These are phyloP conservation scores for Aspergillus panamensis DNA, from an alignment of 495 filamentous ascomycete genomes.

Conservation along the genomic window DNA sequence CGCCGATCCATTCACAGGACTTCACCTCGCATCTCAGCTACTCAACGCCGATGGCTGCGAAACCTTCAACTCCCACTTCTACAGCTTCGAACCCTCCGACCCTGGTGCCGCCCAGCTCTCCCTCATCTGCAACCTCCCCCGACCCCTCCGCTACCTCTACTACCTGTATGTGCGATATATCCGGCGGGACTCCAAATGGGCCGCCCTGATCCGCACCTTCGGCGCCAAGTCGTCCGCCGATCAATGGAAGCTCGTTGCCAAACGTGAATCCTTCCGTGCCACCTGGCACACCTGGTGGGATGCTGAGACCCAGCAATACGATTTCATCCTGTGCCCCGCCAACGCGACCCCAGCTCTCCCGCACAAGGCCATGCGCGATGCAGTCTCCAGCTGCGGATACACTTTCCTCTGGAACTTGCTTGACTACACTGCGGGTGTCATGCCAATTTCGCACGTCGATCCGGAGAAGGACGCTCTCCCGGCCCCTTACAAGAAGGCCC, in stretches of 20 bases:
- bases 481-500: constrained; percentile 46
- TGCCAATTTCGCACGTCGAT: constrained; percentile 87
- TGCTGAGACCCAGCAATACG: constrained; percentile 57
- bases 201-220: constrained; percentile 69
- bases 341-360: constrained; percentile 91
- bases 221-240: constrained; percentile 65
- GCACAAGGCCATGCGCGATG: constrained; percentile 80
- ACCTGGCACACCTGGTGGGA: constrained; percentile 84
- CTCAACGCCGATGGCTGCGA: constrained; percentile 84
- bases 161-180: constrained; percentile 87
- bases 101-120: constrained; percentile 70
- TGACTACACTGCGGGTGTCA: constrained; percentile 80
- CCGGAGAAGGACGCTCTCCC: constrained; percentile 62
- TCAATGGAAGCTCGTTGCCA: constrained; percentile 75
- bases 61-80: constrained; percentile 75
- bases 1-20: constrained; percentile 64
- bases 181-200: constrained; percentile 70
- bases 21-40: constrained; percentile 76
- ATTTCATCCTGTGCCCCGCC: constrained; percentile 78
- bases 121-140: constrained; percentile 67
- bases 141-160: constrained; percentile 78
- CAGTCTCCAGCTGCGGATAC: constrained; percentile 87
- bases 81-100: constrained; percentile 77
- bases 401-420: constrained; percentile 95
- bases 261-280: constrained; percentile 72